These are phyloP conservation scores for Sporothrix sp. DNA, from an alignment of 2,329 filamentous ascomycete genomes.

Conservation along the genomic window DNA sequence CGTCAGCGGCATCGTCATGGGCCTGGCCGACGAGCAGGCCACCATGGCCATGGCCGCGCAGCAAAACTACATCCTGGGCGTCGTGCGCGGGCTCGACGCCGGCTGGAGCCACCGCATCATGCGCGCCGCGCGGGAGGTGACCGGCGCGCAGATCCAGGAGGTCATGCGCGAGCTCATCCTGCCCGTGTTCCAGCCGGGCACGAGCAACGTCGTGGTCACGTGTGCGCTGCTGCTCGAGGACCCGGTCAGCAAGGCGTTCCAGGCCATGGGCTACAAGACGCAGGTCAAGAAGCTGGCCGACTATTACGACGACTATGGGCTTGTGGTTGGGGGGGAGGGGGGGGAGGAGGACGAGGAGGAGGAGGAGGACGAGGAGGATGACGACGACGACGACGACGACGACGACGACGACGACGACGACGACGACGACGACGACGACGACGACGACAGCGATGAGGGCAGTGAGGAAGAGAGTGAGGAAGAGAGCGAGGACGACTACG, in stretches of 20 bases:
- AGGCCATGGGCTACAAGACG: conserved; percentile 66
- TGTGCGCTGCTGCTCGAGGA: conserved; percentile 79
- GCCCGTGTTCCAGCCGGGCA: conserved; percentile 69
- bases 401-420: conserved; percentile 40
- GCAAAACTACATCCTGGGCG: conserved; percentile 73
- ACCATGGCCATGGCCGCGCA: conserved; percentile 75
- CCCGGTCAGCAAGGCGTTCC: conserved; percentile 65
- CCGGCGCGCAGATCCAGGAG: conserved; percentile 62
- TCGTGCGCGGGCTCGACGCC: conserved; percentile 63
- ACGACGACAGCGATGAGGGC: too few relatives aligned
- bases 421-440: conserved; percentile 23
- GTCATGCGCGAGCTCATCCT: conserved; percentile 67
- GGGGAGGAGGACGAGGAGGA: conserved; percentile 53
- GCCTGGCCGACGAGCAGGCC: conserved; percentile 77
- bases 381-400: conserved; percentile 45
- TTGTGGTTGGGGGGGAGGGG: conserved; percentile 53
- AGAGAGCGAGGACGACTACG: conserved; percentile 1
- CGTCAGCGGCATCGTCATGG: conserved; percentile 78
- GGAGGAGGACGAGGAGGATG: conserved; percentile 49
- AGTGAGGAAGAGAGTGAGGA: background rate
- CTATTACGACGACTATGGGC: conserved; percentile 85
- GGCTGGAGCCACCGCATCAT: conserved; percentile 73
- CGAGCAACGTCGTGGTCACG: conserved; percentile 77
- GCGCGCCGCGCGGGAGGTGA: conserved; percentile 68
- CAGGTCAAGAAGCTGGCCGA: conserved; percentile 62